Conservation (phyloP, 1,139 yeast genomes). For the Ogataea hybrid region DNA sequence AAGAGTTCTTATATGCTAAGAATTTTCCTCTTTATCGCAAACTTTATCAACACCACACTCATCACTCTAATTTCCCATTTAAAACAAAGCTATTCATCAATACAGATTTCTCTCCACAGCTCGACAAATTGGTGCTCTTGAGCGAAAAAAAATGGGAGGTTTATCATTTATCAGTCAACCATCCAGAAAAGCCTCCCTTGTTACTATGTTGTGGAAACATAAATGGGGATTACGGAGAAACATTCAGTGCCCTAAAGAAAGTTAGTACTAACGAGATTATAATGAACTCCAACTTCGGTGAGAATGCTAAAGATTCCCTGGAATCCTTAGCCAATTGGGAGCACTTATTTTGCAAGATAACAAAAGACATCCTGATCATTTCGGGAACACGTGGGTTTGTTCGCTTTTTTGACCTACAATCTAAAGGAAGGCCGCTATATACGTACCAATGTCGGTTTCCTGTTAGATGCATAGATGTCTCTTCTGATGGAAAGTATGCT, state of each 20-base stretch:
- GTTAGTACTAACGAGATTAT: constrained; percentile 21
- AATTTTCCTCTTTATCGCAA: constrained; percentile 84
- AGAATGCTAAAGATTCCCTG: constrained; percentile 21
- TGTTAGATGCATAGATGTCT: constrained; percentile 71
- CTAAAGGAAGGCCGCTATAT: constrained; percentile 62
- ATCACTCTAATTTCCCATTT: constrained; percentile 45
- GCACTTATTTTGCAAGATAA: constrained; percentile 61
- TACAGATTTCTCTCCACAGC: constrained; percentile 64
- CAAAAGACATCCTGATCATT: constrained; percentile 59
- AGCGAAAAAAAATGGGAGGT: constrained; percentile 74
- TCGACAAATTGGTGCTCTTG: constrained; percentile 61
- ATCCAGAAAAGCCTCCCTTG: constrained; percentile 47
- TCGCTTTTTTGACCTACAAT: constrained; percentile 56
- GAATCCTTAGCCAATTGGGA: constrained; percentile 49
- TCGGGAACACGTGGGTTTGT: constrained; percentile 75
- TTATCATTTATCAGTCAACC: constrained; percentile 45
- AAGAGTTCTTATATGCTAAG: constrained; percentile 67
- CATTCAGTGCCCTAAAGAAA: constrained; percentile 37
- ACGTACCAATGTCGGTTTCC: constrained; percentile 72
- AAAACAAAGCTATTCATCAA: constrained; percentile 50
- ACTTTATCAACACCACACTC: constrained; percentile 62
- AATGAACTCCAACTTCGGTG: constrained; percentile 25
- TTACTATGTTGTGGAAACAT: constrained; percentile 66
- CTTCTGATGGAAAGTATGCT: constrained; percentile 60
- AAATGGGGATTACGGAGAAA: constrained; percentile 63